Evolutionary conservation across 352 stramenopile species (phyloP), one percentile per base, ranked within the genome.

Genomic region (Phytophthora sansomeana): DNA sequence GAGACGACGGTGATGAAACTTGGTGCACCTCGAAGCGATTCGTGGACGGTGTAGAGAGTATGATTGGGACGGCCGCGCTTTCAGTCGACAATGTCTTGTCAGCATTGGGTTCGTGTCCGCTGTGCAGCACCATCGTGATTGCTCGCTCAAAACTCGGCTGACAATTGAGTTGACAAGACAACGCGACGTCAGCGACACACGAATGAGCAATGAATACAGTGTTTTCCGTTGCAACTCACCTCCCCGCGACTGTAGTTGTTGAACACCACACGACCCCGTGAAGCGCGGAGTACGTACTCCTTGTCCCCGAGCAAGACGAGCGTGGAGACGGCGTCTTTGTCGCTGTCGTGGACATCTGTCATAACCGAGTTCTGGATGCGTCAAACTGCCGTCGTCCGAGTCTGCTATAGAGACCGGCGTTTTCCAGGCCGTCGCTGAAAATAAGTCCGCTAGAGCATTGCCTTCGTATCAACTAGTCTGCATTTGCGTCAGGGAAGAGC

Each of bases 11-110:
- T 8, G 42, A 21, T 21, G 28, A 56, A 38, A 38, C 32, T 13
- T 38, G 32, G 4, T 38, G 32, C n/a, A 85, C 13, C 28, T 65
- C 62, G 53, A 91, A 93, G 6, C 80, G 75, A 29, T 52, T 6
- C 13, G 78, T 91, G 38, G 79, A 77, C 7, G 80, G 84, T 6
- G 66, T 50, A 24, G 82, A 87, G 57, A 89, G 56, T 17, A 89
- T 72, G 13, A 91, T 64, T 0, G 82, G 80, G 13, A 89, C 38
- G 1, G 32, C 26, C 11, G 19, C 53, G 6, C 52, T 35, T 48
- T 59, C 41, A 16, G 19, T 14, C 26, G 29, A 53, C 14, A 13
- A 47, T 13, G 29, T 21, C 50, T 44, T 44, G 8, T 39, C 39
- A 5, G 13, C 10, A 19, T 35, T 28, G 26, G 6, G 8, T 16